Base-by-base conservation (phyloP, 2,329 filamentous ascomycete species). In the Stenocarpella maydis region DNA sequence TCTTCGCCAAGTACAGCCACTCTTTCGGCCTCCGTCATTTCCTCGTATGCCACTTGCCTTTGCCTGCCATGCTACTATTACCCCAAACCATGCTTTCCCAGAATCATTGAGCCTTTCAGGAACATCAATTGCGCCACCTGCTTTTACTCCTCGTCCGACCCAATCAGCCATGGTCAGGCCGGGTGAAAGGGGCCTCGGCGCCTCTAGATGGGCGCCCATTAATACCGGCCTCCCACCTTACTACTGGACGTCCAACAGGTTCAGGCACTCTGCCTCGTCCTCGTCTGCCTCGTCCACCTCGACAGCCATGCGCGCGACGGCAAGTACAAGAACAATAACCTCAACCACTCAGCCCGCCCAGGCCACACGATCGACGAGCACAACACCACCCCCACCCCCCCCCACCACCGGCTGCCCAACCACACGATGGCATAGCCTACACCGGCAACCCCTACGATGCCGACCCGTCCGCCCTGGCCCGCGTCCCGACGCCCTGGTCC, bases 401-500 rank as follows among this genome's bases (percentile, higher is more conserved):
- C n/a, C n/a, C n/a, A n/a, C n/a, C n/a, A n/a, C n/a, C n/a, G n/a
- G n/a, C n/a, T n/a, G 9, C 52, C 4, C 31, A 31, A 8, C 31
- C 31, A 4, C 34, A 37, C 12, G 24, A 55, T n/a, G 52, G 45
- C 28, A 9, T 15, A 9, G 24, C 47, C 10, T 37, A 43, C 31
- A 45, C 52, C 10, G 45, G 50, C n/a, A 55, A 21, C 21, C 53
- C 54, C 8, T 26, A 31, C 39, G 31, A 47, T 2, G 8, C 53
- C 61, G 61, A 69, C 39, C n/a, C 53, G 31, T 53, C 63, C n/a
- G 67, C 64, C 45, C 50, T 69, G 5, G 47, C 43, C 12, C 64
- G 70, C 24, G 47, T 71, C 28, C 70, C 70, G 2, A 71, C 70
- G 15, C 68, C 71, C 2, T 69, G 70, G 26, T 74, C 75, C 3